These are phyloP conservation scores for Aspergillus ochraceoroseus DNA, from an alignment of 2,329 filamentous ascomycete species.

Conservation along the genomic window DNA sequence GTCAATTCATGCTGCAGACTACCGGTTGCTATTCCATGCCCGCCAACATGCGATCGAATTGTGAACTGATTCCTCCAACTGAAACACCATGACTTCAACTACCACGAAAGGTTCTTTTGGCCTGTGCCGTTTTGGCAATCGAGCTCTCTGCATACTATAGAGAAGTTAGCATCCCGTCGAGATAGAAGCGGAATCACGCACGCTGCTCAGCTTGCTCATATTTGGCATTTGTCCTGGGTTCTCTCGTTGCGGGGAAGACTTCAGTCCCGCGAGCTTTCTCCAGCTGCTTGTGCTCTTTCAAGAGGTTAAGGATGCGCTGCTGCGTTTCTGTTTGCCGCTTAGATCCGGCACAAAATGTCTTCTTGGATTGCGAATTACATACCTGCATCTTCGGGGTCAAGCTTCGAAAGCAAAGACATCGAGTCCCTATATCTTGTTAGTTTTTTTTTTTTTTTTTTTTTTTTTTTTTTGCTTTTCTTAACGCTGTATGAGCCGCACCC, in stretches of 20 bases:
- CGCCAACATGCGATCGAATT: too few relatives aligned
- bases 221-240: slow-evolving; percentile 23
- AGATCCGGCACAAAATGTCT: neutral
- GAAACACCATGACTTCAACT: too few relatives aligned
- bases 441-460: neutral
- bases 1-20: too few relatives aligned
- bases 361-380: neutral
- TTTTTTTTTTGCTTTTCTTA: neutral
- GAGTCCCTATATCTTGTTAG: too few relatives aligned
- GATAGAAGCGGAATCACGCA: slow-evolving; percentile 7
- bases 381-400: slow-evolving; percentile 6
- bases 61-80: too few relatives aligned
- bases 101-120: slow-evolving; percentile 17
- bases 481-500: slow-evolving; percentile 3
- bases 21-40: too few relatives aligned
- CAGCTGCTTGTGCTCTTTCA: slow-evolving; percentile 24
- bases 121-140: slow-evolving; percentile 12
- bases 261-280: slow-evolving; percentile 21
- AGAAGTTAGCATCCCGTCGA: slow-evolving; percentile 1
- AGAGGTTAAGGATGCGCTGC: slow-evolving; percentile 16
- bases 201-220: slow-evolving; percentile 30
- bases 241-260: slow-evolving; percentile 26
- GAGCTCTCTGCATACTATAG: slow-evolving; percentile 23
- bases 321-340: slow-evolving; percentile 2
- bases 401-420: neutral